A percentile compares a stretch with the other conserved stretches of the same genome.
phyloP scores from a whole-genome alignment of 768 basidiomycete species.

The Pulveroboletus sp. region DNA sequence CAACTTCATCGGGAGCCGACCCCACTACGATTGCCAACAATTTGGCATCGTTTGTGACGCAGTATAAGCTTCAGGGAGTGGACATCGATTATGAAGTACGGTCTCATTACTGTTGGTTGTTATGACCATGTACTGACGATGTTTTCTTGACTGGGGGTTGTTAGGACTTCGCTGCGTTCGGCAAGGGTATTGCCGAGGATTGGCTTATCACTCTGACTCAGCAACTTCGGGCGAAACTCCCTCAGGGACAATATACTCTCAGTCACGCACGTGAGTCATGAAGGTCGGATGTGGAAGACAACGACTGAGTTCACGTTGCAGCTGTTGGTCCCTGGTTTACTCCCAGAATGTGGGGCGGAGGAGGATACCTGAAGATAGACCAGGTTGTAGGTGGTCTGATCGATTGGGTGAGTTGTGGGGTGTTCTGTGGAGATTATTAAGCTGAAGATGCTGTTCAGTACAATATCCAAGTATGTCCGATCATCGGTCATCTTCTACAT shows the following conservation, averaged over 20 bases:
- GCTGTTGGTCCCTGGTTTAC: slow-evolving; percentile 45
- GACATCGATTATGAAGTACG: slow-evolving; percentile 49
- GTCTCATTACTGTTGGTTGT: neutral
- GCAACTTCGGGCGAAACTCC: slow-evolving; percentile 28
- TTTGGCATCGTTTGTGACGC: slow-evolving; percentile 42
- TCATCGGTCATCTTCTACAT: too few relatives aligned
- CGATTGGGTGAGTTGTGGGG: slow-evolving; percentile 34
- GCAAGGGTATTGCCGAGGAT: slow-evolving; percentile 42
- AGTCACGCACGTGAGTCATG: slow-evolving; percentile 30
- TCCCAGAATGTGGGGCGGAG: slow-evolving; percentile 31
- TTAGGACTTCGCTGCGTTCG: slow-evolving; percentile 56
- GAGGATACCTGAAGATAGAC: slow-evolving; percentile 39
- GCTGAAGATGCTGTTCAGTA: slow-evolving; percentile 26
- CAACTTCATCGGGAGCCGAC: slow-evolving; percentile 38
- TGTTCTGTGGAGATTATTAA: too few relatives aligned
- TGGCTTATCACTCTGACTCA: slow-evolving; percentile 33
- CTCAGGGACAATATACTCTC: slow-evolving; percentile 30
- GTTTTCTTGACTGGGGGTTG: neutral
- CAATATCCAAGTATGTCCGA: slow-evolving; percentile 34
- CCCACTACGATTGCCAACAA: slow-evolving; percentile 36
- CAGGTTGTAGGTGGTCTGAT: slow-evolving; percentile 38
- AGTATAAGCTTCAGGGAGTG: slow-evolving; percentile 46
- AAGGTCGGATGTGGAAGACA: too few relatives aligned
- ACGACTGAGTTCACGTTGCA: slow-evolving; percentile 4
- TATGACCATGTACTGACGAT: neutral